Conservation (phyloP, 176 grass and related monocot species). For the Cocos nucifera region DNA sequence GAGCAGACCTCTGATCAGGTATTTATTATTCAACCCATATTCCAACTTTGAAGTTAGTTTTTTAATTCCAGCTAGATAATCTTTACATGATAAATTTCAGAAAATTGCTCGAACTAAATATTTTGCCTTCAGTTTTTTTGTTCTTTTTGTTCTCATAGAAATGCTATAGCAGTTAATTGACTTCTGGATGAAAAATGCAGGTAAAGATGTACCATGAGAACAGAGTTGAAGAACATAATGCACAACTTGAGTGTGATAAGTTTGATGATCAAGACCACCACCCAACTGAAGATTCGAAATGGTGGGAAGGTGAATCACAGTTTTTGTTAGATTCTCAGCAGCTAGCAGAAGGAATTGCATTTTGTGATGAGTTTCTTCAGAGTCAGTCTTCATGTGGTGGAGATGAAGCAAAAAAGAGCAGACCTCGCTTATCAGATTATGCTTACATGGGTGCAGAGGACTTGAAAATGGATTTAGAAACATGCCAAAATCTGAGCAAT, state of each 20-base stretch:
- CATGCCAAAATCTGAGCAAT: too few relatives aligned
- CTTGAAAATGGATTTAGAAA: constrained; percentile 81
- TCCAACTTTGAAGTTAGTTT: neutral
- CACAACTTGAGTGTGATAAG: constrained; percentile 29
- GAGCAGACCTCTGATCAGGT: constrained; percentile 39
- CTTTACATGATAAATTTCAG: neutral
- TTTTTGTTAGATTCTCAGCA: constrained; percentile 80
- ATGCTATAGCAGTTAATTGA: too few relatives aligned
- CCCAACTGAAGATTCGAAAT: constrained; percentile 48
- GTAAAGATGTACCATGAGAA: constrained; percentile 24
- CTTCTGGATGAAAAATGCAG: constrained; percentile 14
- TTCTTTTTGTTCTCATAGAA: neutral
- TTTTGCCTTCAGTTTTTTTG: neutral
- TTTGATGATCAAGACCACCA: constrained; percentile 31
- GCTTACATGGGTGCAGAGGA: constrained; percentile 49
- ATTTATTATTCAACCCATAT: constrained; percentile 12
- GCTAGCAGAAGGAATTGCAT: constrained; percentile 52
- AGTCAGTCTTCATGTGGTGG: constrained; percentile 64
- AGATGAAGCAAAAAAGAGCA: constrained; percentile 30
- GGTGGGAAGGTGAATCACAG: constrained; percentile 68
- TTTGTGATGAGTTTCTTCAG: constrained; percentile 77
- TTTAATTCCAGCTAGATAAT: too few relatives aligned
- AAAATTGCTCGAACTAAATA: neutral
- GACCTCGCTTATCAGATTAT: constrained; percentile 46
- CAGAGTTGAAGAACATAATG: constrained; percentile 29